Evolutionary conservation across 1,284 basidiomycete genomes (phyloP).

Genomic region (Ustilago tritici): DNA sequence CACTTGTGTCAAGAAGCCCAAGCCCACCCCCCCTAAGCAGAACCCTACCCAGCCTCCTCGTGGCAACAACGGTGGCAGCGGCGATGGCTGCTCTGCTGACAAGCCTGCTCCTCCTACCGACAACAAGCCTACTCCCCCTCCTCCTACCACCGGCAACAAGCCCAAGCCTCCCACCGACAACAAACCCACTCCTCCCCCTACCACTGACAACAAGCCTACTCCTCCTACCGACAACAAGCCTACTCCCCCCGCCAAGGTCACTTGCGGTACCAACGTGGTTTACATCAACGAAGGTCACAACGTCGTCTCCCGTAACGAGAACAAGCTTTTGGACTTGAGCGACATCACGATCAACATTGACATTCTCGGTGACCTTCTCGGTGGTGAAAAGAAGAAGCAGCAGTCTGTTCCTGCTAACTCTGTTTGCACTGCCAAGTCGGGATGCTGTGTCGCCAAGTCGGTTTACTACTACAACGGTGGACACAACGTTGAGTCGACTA

Average conservation of each 20-base stretch:
- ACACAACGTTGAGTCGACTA: constrained; percentile 36
- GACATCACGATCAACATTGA: constrained; percentile 38
- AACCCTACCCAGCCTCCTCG: constrained; percentile 2
- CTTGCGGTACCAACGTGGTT: constrained; percentile 28
- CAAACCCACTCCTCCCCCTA: constrained; percentile 12
- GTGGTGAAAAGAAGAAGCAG: constrained; percentile 20
- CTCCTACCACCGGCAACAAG: constrained; percentile 9
- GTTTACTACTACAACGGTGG: constrained; percentile 55
- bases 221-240: constrained; percentile 13
- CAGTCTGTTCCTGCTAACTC: constrained; percentile 31
- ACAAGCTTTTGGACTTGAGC: constrained; percentile 46
- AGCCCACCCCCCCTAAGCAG: constrained; percentile 32
- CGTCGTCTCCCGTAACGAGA: constrained; percentile 41
- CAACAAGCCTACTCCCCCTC: constrained; percentile 14
- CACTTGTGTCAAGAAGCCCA: constrained; percentile 51
- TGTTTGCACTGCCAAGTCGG: constrained; percentile 25
- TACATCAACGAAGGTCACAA: constrained; percentile 55
- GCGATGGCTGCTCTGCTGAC: constrained; percentile 6
- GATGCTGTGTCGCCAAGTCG: constrained; percentile 43
- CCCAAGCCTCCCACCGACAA: constrained; percentile 10
- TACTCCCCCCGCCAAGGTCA: constrained; percentile 18
- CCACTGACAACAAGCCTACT: constrained; percentile 16
- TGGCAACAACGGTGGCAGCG: background rate
- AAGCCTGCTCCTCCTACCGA: background rate
- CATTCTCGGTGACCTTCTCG: constrained; percentile 31